Percentiles rank a stretch among this genome's conserved stretches.
phyloP scores from a whole-genome alignment of 306 rosid species.

The Vicia villosa region DNA sequence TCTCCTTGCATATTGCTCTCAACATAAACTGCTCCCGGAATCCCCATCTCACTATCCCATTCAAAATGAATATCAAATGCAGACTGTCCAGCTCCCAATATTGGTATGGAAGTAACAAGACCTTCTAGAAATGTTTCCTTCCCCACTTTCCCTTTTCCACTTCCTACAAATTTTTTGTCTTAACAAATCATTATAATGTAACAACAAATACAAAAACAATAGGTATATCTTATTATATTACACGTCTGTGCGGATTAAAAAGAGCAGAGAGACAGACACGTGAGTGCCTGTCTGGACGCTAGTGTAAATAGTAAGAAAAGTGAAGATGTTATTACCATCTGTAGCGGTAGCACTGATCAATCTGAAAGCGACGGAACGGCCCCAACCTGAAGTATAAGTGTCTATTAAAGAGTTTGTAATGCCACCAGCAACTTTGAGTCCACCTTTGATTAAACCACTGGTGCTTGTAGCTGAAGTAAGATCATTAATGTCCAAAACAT shows the following conservation, averaged over 20 bases:
- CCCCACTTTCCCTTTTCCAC: constrained; percentile 58
- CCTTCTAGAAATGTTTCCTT: constrained; percentile 55
- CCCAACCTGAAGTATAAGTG: too few relatives aligned
- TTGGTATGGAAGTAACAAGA: constrained; percentile 43
- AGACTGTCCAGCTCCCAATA: constrained; percentile 44
- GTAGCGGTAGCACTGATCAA: too few relatives aligned
- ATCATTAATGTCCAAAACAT: constrained; percentile 31
- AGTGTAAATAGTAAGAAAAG: too few relatives aligned
- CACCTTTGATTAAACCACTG: constrained; percentile 13
- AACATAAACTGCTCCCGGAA: constrained; percentile 1
- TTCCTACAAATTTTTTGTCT: constrained; percentile 32
- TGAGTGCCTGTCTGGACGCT: too few relatives aligned
- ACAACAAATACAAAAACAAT: too few relatives aligned
- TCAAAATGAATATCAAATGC: constrained; percentile 54
- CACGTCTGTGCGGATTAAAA: too few relatives aligned
- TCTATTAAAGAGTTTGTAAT: background rate
- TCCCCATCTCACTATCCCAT: constrained; percentile 39
- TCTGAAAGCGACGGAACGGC: too few relatives aligned
- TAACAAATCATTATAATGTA: too few relatives aligned
- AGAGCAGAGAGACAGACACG: too few relatives aligned
- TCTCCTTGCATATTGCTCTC: background rate
- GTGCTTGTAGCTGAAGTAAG: constrained; percentile 3
- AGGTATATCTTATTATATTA: too few relatives aligned
- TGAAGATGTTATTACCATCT: too few relatives aligned
- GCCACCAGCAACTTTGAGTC: background rate